phyloP scores from a whole-genome alignment of 805 yeast genomes.

The Cyberlindnera misumaiensis region DNA sequence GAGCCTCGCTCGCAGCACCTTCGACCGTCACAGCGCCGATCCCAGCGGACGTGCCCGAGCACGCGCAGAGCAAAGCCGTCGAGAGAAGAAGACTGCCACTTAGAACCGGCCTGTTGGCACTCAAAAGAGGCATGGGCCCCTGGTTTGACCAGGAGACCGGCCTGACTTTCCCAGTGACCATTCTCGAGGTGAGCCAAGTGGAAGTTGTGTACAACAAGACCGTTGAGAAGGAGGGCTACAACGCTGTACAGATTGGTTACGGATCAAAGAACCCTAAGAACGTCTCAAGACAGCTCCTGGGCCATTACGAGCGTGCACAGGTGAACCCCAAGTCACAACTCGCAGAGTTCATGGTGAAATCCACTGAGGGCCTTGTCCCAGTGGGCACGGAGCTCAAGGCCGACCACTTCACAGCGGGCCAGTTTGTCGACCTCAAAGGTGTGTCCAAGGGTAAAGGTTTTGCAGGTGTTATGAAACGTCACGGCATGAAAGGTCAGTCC shows the following conservation, averaged over 20 bases:
- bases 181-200: slow-evolving; percentile 78
- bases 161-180: slow-evolving; percentile 71
- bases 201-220: slow-evolving; percentile 79
- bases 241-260: slow-evolving; percentile 82
- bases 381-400: slow-evolving; percentile 76
- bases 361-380: slow-evolving; percentile 57
- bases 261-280: slow-evolving; percentile 61
- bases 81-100: slow-evolving; percentile 62
- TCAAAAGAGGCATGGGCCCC: slow-evolving; percentile 86
- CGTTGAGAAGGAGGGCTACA: slow-evolving; percentile 66
- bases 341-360: slow-evolving; percentile 74
- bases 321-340: slow-evolving; percentile 78
- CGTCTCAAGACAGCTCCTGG: slow-evolving; percentile 58
- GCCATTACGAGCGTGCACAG: slow-evolving; percentile 69
- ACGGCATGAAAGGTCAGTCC: slow-evolving; percentile 79
- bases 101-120: slow-evolving; percentile 81
- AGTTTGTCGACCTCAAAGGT: slow-evolving; percentile 74
- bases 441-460: slow-evolving; percentile 91
- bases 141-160: slow-evolving; percentile 67
- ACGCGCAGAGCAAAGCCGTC: slow-evolving; percentile 64
- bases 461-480: slow-evolving; percentile 97
- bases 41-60: slow-evolving; percentile 46
- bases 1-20: slow-evolving; percentile 31
- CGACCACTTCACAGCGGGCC: slow-evolving; percentile 78
- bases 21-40: slow-evolving; percentile 24